Evolutionary conservation across 176 grass and related monocot genomes (phyloP), one percentile per base, ranked within the genome.

Genomic region (Triticum timopheevii): DNA sequence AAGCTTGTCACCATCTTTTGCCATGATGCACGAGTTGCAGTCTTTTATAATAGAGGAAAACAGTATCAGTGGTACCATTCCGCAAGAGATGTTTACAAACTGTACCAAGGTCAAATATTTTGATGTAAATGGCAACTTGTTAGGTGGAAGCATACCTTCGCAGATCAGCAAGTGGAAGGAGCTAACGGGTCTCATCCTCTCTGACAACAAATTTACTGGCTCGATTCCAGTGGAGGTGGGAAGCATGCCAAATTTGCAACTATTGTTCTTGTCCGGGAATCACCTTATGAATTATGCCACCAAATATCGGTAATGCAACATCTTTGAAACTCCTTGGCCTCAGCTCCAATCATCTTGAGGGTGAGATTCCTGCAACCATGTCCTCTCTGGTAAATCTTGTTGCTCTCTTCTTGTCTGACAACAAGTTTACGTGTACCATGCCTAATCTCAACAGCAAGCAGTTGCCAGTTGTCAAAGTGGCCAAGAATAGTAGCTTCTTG

Each of bases 51-150:
- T 2, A 5, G 0, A 16, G 4, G 7, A 25, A 4, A 74, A 49
- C 71, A 47, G 13, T 49, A 23, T 74, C 23, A 22, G 16, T 8
- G 86, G 89, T 4, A 80, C 47, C 73, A 91, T 91, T 3, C 58
- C 68, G 3, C 69, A 31, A 4, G 49, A 81, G 9, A 47, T 58
- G 22, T 91, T 94, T 36, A 65, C 27, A 45, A 89, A 79, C 47
- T 94, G 89, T 86, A 86, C 86, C 0, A 20, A 81, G 15, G 73
- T 93, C 13, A 70, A 73, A 2, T 27, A 10, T 84, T 91, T 44
- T 47, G 90, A 45, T 77, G 6, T 86, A 24, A 24, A 77, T 6
- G 3, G 0, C 42, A 93, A 90, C 31, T 33, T 1, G 7, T 73
- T 93, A 54, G 34, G 7, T 7, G 88, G 88, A 33, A n/a, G 45